These are phyloP conservation scores for Lipomyces kockii DNA, from an alignment of 805 yeast species.

Conservation along the genomic window DNA sequence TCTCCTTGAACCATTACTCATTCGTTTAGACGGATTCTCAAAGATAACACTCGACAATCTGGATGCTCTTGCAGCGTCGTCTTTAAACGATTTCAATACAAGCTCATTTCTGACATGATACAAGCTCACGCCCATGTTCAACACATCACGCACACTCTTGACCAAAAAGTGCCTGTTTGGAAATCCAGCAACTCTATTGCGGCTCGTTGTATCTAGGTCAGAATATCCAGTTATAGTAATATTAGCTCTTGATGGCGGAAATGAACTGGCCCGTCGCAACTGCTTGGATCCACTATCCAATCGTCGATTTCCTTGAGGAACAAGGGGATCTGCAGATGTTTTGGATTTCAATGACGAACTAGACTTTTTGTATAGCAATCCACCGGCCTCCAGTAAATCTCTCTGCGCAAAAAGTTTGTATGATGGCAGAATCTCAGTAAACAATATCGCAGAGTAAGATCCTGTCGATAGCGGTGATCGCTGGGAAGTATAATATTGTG, in stretches of 20 bases:
- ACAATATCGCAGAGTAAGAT: conserved; percentile 65
- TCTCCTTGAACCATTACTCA: conserved; percentile 48
- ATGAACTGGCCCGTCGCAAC: conserved; percentile 45
- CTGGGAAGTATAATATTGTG: conserved; percentile 51
- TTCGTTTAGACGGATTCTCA: conserved; percentile 53
- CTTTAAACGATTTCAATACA: conserved; percentile 60
- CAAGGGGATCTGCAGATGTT: conserved; percentile 20
- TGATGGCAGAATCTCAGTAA: conserved; percentile 60
- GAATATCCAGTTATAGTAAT: conserved; percentile 53
- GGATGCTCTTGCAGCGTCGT: conserved; percentile 44
- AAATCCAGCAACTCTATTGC: conserved; percentile 44
- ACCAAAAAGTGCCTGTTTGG: conserved; percentile 54
- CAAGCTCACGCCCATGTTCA: conserved; percentile 63
- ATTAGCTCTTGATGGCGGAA: conserved; percentile 44
- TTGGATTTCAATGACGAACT: conserved; percentile 53
- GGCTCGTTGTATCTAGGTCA: conserved; percentile 51
- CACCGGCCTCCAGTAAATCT: conserved; percentile 31
- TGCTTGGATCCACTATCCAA: conserved; percentile 9
- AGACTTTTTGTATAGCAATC: conserved; percentile 43
- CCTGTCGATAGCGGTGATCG: conserved; percentile 65
- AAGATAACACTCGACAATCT: conserved; percentile 54
- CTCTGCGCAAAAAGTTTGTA: conserved; percentile 59
- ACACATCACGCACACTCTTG: conserved; percentile 63
- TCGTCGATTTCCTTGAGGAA: background rate
- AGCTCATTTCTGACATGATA: conserved; percentile 61